Evolutionary conservation across 176 grass and related monocot species (phyloP), one percentile per base, ranked within the genome.

Genomic region (Carex myosuroides): DNA sequence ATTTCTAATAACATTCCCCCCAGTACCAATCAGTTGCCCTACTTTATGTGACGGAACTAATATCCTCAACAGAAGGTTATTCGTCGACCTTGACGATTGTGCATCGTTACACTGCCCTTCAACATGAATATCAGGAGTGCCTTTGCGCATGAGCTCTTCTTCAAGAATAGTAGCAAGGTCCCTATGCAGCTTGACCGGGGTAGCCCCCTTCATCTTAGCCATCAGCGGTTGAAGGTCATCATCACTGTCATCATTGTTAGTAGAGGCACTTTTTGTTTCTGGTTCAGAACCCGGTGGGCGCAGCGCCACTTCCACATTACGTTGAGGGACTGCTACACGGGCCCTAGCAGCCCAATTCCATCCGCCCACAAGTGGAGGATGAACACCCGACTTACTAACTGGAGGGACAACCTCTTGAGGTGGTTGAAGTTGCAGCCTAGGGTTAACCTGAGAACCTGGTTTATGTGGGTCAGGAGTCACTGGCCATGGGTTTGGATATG

Each of bases 111-210:
- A 24, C 22, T 24, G 22, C 22, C 22, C 22, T 24, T 24, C 22
- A 24, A 24, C 22, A 24, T 24, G 22, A 24, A 24, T 24, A 24
- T 24, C 88, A 16, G 89, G 88, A 79, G 88, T 98, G 69, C 95
- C 95, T 78, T n/a, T n/a, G n/a, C n/a, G n/a, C n/a, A n/a, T n/a
- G n/a, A 98, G 87, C 63, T 93, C 95, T 32, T 90, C 89, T 89
- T 95, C 92, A 65, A 98, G 74, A 52, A 98, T 75, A 16, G 35
- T 41, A 70, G 91, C 92, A 48, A 98, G 88, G 61, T 98, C 92
- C 62, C 95, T 85, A 20, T 98, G 95, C 22, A 90, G 89, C 77
- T 86, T 98, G 52, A 98, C 92, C 64, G 86, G 89, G 48, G 42
- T 89, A 46, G 92, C 63, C 52, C 92, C 95, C 84, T 98, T 98